phyloP scores from a whole-genome alignment of 495 filamentous ascomycete genomes.

The Oleoguttula mirabilis region DNA sequence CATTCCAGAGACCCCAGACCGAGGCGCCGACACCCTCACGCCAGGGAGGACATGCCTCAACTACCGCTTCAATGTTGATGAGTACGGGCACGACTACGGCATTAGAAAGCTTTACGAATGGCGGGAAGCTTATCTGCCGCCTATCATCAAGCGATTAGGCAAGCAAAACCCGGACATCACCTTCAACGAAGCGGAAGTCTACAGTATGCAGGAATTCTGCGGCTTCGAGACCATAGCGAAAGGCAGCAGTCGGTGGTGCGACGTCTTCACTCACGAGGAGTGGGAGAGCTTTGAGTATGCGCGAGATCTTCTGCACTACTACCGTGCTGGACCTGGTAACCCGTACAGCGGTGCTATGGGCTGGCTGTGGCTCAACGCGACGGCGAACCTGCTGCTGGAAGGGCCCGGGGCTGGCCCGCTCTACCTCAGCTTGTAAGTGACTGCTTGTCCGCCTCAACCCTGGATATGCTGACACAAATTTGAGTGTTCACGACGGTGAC shows the following conservation, averaged over 20 bases:
- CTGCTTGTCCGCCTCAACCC: background rate
- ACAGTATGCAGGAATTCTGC: slow-evolving; percentile 52
- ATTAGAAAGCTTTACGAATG: slow-evolving; percentile 35
- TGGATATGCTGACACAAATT: background rate
- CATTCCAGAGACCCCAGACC: slow-evolving; percentile 40
- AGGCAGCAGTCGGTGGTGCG: slow-evolving; percentile 46
- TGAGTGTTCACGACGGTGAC: slow-evolving; percentile 48
- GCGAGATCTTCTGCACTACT: slow-evolving; percentile 48
- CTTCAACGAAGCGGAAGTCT: slow-evolving; percentile 39
- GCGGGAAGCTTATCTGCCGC: slow-evolving; percentile 37
- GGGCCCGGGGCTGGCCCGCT: slow-evolving; percentile 39
- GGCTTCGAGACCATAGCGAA: slow-evolving; percentile 46
- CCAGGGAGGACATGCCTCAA: slow-evolving; percentile 45
- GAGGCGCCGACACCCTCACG: slow-evolving; percentile 45
- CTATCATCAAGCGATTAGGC: slow-evolving; percentile 36
- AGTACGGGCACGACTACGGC: slow-evolving; percentile 41
- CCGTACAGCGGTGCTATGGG: slow-evolving; percentile 46
- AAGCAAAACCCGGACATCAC: slow-evolving; percentile 32
- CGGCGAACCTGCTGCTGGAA: slow-evolving; percentile 36
- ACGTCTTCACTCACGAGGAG: slow-evolving; percentile 44
- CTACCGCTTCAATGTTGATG: slow-evolving; percentile 37
- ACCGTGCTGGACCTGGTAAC: slow-evolving; percentile 48
- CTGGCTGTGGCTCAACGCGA: slow-evolving; percentile 52
- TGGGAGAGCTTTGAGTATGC: slow-evolving; percentile 51
- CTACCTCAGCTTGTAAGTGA: slow-evolving; percentile 47